These are phyloP conservation scores for Skeletonema tropicum DNA, from an alignment of 108 stramenopile genomes.

Conservation along the genomic window DNA sequence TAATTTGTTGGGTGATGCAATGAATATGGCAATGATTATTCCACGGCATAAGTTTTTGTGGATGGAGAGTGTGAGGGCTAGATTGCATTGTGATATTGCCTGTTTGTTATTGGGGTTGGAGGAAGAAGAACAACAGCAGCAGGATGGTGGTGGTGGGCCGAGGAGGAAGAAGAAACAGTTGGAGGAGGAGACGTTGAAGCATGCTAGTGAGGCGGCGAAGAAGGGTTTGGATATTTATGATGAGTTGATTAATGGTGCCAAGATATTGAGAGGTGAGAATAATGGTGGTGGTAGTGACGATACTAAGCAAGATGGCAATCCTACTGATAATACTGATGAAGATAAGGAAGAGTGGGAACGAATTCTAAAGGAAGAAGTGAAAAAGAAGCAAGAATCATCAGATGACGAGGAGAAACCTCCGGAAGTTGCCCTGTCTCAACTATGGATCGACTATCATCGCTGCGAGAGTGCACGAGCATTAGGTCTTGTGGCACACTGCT, in stretches of 20 bases:
- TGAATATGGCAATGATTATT: constrained; percentile 29
- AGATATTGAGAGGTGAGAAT: constrained; percentile 11
- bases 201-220: constrained; percentile 75
- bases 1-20: constrained; percentile 22
- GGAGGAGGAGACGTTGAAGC: constrained; percentile 47
- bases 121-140: neutral
- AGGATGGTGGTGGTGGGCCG: too few species aligned
- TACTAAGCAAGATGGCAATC: constrained; percentile 1
- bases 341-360: constrained; percentile 29
- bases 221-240: constrained; percentile 67
- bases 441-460: constrained; percentile 32
- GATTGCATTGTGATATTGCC: constrained; percentile 49
- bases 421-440: constrained; percentile 25
- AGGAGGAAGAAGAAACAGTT: constrained; percentile 2
- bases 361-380: constrained; percentile 22
- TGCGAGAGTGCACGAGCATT: constrained; percentile 60
- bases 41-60: constrained; percentile 32
- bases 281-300: neutral
- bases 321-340: neutral
- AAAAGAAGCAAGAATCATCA: constrained; percentile 12
- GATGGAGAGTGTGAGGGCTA: constrained; percentile 47
- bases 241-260: constrained; percentile 42
- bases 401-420: constrained; percentile 1
- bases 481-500: constrained; percentile 69
- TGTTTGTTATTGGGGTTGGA: constrained; percentile 26